Base-by-base conservation (phyloP, 371 early-diverging fungal genomes). In the Lichtheimia corymbifera region DNA sequence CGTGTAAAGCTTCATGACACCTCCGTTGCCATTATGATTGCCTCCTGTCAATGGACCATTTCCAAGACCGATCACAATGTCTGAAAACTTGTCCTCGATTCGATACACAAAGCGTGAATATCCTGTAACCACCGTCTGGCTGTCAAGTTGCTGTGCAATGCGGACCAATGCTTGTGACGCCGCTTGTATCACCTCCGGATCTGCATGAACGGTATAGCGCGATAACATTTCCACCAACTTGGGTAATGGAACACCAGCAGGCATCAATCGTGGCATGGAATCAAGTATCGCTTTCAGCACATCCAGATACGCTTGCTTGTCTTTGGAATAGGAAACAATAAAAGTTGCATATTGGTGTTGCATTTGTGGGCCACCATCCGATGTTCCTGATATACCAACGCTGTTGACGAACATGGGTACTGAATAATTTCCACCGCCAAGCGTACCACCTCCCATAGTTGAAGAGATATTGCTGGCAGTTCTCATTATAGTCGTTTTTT, bases 201-300 rank as follows among this genome's bases (percentile, higher is more conserved):
- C 96, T 13, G 88, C 85, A 72, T 94, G 95, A 2, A 93, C 82
- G 0, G 89, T 83, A 56, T 91, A 93, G 40, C 89, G 78, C 25
- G 89, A 77, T 17, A 95, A 64, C 70, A 92, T 88, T 45, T 95
- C 96, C 0, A 95, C 82, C 0, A 95, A 53, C 35, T 72, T 78
- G 17, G 77, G 69, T n/a, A 87, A 69, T 0, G 79, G 70, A 1
- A 91, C 71, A 4, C 87, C 88, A 2, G 88, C 76, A 3, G 92
- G 93, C 73, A 87, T 81, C 15, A 88, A 76, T 7, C 92, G 78
- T 9, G 95, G 95, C 54, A 93, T 70, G 30, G 86, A 80, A 49
- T 92, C 90, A 15, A 93, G 66, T 64, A 85, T 87, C 0, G 86
- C 76, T 5, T 74, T 75, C 62, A 90, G 70, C 6, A 91, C 73